phyloP scores from a whole-genome alignment of 1,284 basidiomycete genomes.

The Xerocomus minutiporus region DNA sequence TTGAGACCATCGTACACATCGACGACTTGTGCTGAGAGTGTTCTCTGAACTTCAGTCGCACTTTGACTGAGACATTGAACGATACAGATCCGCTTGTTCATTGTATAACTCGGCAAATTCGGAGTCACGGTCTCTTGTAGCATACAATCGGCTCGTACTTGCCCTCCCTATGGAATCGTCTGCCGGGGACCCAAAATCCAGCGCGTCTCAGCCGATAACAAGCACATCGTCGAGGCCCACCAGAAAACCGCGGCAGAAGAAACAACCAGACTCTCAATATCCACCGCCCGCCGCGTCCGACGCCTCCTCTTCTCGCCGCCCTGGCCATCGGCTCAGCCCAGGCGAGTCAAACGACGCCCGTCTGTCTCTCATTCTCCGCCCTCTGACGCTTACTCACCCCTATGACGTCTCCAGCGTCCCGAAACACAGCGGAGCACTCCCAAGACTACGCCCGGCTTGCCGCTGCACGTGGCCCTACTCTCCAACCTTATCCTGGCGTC shows the following conservation, averaged over 20 bases:
- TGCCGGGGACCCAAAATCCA: constrained; percentile 33
- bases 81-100: constrained; percentile 10
- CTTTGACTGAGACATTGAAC: constrained; percentile 5
- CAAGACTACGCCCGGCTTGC: constrained; percentile 30
- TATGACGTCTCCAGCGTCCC: constrained; percentile 32
- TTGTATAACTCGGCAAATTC: constrained; percentile 34
- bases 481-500: constrained; percentile 50
- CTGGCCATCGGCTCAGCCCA: constrained; percentile 29
- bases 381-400: background rate
- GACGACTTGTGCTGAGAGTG: constrained; percentile 14
- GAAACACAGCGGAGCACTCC: constrained; percentile 38
- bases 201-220: constrained; percentile 40
- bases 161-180: constrained; percentile 32
- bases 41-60: constrained; percentile 6
- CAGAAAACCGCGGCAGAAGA: constrained; percentile 49
- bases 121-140: constrained; percentile 25
- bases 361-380: constrained; percentile 11
- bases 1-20: constrained; percentile 10
- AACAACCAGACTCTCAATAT: constrained; percentile 34
- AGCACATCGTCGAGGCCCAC: constrained; percentile 32
- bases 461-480: constrained; percentile 41
- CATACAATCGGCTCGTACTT: constrained; percentile 25
- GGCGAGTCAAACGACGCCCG: constrained; percentile 16
- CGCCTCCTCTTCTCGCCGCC: constrained; percentile 21
- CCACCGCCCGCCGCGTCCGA: constrained; percentile 13